Conservation (phyloP, 129 eudicot genomes). For the Chrysanthemum lavandulifolium region DNA sequence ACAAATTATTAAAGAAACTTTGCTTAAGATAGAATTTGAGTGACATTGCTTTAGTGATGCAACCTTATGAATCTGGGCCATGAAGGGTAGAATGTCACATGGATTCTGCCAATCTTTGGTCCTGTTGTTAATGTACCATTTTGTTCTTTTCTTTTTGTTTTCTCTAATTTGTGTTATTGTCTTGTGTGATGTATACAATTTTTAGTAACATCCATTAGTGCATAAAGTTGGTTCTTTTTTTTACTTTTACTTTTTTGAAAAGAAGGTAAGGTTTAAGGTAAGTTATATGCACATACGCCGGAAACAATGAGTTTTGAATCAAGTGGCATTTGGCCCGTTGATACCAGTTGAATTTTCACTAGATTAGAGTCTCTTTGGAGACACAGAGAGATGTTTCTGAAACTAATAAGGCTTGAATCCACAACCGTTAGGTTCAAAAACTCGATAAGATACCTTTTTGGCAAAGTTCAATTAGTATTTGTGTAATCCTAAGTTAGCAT, state of each 20-base stretch:
- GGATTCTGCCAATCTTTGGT: slow-evolving; percentile 19
- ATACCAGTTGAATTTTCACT: neutral
- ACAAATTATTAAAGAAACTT: neutral
- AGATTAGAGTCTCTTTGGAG: neutral
- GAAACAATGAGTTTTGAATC: slow-evolving; percentile 8
- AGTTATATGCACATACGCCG: neutral
- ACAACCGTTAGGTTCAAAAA: neutral
- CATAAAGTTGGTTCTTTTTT: neutral
- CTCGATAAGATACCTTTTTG: neutral
- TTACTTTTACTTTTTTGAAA: neutral
- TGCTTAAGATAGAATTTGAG: neutral
- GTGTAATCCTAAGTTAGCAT: too few relatives aligned
- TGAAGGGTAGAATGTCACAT: slow-evolving; percentile 19
- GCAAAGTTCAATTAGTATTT: neutral
- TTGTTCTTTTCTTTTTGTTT: neutral
- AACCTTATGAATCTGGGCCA: neutral
- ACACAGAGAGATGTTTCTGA: neutral
- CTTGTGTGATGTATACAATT: neutral
- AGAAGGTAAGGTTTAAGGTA: neutral
- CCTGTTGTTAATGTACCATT: slow-evolving; percentile 5
- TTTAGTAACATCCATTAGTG: neutral
- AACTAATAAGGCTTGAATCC: neutral
- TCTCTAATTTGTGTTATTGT: neutral
- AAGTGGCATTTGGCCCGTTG: neutral
- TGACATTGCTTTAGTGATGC: neutral